A percentile compares a stretch with the other conserved stretches of the same genome.
Conservation (phyloP, 2,329 filamentous ascomycete species). For the Xylariaceae sp. region DNA sequence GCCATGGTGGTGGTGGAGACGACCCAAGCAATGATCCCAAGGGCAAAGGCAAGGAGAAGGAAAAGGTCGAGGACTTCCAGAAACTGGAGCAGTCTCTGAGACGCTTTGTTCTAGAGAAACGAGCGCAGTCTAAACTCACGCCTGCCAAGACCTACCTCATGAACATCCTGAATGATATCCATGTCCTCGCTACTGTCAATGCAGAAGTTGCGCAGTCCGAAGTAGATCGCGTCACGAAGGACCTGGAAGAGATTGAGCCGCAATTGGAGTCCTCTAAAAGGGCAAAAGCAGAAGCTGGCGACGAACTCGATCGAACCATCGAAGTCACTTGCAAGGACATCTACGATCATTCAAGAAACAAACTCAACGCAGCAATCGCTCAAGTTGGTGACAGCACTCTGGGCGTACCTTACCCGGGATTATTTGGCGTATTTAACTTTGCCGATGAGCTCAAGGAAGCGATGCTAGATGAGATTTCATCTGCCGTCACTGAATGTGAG, state of each 20-base stretch:
- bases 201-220: constrained; percentile 81
- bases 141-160: constrained; percentile 93
- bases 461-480: constrained; percentile 83
- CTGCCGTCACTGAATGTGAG: constrained; percentile 75
- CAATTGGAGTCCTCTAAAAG: constrained; percentile 79
- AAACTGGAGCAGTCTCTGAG: constrained; percentile 82
- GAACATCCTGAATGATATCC: constrained; percentile 85
- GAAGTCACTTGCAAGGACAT: constrained; percentile 82
- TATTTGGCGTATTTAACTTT: constrained; percentile 83
- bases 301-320: constrained; percentile 75
- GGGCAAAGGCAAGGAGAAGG: constrained; percentile 80
- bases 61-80: constrained; percentile 86
- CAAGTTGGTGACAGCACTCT: constrained; percentile 73
- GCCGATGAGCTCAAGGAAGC: constrained; percentile 89
- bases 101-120: constrained; percentile 92
- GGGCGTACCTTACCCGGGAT: constrained; percentile 79
- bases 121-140: constrained; percentile 89
- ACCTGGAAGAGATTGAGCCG: constrained; percentile 79
- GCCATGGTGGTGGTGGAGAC: constrained; percentile 51
- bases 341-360: constrained; percentile 75
- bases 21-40: constrained; percentile 57
- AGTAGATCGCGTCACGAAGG: constrained; percentile 73
- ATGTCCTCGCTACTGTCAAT: constrained; percentile 80
- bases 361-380: constrained; percentile 69
- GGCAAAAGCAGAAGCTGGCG: constrained; percentile 72